These are phyloP conservation scores for Hansenula lynferdii DNA, from an alignment of 1,139 yeast genomes.

Conservation along the genomic window DNA sequence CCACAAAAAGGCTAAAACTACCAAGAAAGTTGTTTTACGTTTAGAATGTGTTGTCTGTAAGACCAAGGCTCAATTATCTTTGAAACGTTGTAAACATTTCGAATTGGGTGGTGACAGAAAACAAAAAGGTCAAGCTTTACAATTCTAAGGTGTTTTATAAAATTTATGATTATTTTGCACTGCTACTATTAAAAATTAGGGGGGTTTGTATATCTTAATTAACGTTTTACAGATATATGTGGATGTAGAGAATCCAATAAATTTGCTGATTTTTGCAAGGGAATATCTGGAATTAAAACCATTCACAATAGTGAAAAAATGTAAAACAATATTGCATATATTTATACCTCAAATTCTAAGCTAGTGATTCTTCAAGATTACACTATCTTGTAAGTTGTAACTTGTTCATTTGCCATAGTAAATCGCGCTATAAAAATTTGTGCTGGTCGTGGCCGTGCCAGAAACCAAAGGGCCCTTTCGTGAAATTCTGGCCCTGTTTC, in stretches of 20 bases:
- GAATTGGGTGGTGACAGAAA: slow-evolving; percentile 99
- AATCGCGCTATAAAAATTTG: too few relatives aligned
- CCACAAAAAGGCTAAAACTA: slow-evolving; percentile 99
- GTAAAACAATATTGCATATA: too few relatives aligned
- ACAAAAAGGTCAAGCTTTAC: slow-evolving; percentile 99
- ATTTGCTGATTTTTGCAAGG: too few relatives aligned
- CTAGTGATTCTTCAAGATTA: too few relatives aligned
- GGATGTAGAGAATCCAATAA: background rate
- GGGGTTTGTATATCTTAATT: slow-evolving; percentile 23
- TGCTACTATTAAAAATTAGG: slow-evolving; percentile 15
- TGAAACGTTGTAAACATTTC: slow-evolving; percentile 99
- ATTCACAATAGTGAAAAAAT: too few relatives aligned
- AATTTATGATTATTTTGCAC: slow-evolving; percentile 14
- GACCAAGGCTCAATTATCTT: slow-evolving; percentile 97
- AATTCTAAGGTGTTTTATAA: slow-evolving; percentile 53
- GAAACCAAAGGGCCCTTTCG: too few relatives aligned
- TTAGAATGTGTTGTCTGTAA: slow-evolving; percentile 98
- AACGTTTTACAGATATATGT: slow-evolving; percentile 5
- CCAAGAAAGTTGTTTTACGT: slow-evolving; percentile 99
- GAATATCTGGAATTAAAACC: too few relatives aligned
- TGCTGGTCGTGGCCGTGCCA: too few relatives aligned
- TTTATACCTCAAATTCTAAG: too few relatives aligned
- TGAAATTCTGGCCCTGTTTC: too few relatives aligned
- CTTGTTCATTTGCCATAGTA: too few relatives aligned
- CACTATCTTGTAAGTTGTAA: too few relatives aligned